Evolutionary conservation across 2,329 filamentous ascomycete genomes (phyloP).

Genomic region (Hymenotorrendiella dingleyae): DNA sequence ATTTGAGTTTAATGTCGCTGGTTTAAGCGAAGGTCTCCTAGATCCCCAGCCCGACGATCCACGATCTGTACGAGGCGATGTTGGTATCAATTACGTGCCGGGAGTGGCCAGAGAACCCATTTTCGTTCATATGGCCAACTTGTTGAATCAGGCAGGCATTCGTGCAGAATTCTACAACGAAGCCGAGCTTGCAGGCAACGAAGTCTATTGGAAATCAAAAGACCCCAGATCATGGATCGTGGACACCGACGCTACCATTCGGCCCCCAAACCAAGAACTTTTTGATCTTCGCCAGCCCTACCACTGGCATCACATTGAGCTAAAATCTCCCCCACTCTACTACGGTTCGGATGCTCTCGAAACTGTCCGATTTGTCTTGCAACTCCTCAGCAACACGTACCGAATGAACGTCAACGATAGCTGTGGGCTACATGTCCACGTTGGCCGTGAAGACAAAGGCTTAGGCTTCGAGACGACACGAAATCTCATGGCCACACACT

Average conservation of each 20-base stretch:
- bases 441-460: not conserved
- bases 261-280: not conserved
- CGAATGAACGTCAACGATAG: not conserved
- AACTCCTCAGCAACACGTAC: not conserved
- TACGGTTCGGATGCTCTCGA: not conserved
- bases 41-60: not conserved
- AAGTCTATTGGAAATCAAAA: not conserved
- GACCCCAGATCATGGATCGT: not conserved
- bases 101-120: not conserved
- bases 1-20: not conserved
- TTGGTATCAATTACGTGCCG: not conserved
- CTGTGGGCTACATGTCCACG: not conserved
- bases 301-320: not conserved
- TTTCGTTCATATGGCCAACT: not conserved
- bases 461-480: not conserved
- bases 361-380: not conserved
- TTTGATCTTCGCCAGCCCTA: not conserved
- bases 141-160: not conserved
- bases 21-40: not conserved
- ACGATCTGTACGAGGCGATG: not conserved
- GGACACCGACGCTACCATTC: not conserved
- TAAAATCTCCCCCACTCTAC: not conserved
- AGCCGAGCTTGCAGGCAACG: not conserved
- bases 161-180: not conserved
- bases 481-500: not conserved